These are phyloP conservation scores for Leccinum aurantiacum DNA, from an alignment of 768 basidiomycete genomes.

Conservation along the genomic window DNA sequence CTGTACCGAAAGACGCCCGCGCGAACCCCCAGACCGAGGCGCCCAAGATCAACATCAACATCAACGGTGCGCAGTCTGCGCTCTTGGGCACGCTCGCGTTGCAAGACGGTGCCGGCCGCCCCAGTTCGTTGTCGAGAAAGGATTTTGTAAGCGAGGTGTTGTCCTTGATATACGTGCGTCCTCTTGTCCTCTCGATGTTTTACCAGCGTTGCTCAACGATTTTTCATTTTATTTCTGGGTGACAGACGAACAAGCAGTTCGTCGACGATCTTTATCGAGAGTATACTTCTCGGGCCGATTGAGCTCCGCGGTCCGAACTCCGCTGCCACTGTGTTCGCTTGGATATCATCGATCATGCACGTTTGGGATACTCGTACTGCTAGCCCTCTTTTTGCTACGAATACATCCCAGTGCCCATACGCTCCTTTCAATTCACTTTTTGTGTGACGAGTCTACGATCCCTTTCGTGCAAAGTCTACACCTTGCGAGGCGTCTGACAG, in stretches of 20 bases:
- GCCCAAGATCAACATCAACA: slow-evolving; percentile 23
- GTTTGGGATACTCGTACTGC: slow-evolving; percentile 9
- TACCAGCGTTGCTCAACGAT: background rate
- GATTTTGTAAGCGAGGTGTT: slow-evolving; percentile 61
- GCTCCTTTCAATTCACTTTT: background rate
- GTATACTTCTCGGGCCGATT: slow-evolving; percentile 36
- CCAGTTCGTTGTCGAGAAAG: slow-evolving; percentile 43
- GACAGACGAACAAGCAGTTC: slow-evolving; percentile 63
- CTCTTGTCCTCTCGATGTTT: background rate
- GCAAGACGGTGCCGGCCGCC: slow-evolving; percentile 17
- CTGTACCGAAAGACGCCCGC: slow-evolving; percentile 6
- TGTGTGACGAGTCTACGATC: background rate
- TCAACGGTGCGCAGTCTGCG: slow-evolving; percentile 21
- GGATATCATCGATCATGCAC: background rate
- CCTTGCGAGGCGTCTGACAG: too few relatives aligned
- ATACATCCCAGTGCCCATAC: slow-evolving; percentile 8
- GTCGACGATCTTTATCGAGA: slow-evolving; percentile 61
- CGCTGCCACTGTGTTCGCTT: background rate
- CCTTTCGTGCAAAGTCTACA: too few relatives aligned
- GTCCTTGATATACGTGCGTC: slow-evolving; percentile 59
- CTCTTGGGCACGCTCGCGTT: slow-evolving; percentile 26
- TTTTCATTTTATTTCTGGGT: background rate
- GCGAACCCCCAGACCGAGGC: background rate
- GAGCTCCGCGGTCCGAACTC: background rate
- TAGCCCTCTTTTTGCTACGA: slow-evolving; percentile 14